phyloP scores from a whole-genome alignment of 305 asterid species.

The Withania somnifera region DNA sequence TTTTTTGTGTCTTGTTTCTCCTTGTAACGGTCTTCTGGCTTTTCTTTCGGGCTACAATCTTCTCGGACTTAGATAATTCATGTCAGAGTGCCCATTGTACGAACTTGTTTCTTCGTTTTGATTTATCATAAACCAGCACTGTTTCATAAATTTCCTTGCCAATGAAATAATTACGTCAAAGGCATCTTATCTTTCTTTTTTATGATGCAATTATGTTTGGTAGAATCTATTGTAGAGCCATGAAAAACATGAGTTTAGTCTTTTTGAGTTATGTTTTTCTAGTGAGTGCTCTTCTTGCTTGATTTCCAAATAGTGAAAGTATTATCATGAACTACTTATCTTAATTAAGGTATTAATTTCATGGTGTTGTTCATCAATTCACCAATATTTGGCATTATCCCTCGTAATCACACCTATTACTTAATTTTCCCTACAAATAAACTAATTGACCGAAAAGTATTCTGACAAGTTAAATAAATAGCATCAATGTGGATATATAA shows the following conservation, averaged over 20 bases:
- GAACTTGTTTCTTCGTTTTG: not conserved
- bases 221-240: not conserved
- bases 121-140: not conserved
- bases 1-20: not conserved
- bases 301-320: not conserved
- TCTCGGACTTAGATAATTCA: not conserved
- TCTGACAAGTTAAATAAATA: not conserved
- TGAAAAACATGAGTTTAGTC: too few species aligned
- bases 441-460: not conserved
- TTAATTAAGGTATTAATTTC: not conserved
- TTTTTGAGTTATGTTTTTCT: not conserved
- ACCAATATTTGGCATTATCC: not conserved
- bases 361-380: not conserved
- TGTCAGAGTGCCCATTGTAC: not conserved
- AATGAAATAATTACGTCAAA: not conserved
- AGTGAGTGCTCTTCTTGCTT: not conserved
- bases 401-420: not conserved
- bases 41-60: not conserved
- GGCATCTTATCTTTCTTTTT: not conserved
- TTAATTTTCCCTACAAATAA: not conserved
- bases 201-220: not conserved
- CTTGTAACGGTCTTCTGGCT: not conserved
- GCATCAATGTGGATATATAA: not conserved
- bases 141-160: not conserved
- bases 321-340: not conserved